Evolutionary conservation across 306 rosid species (phyloP), one percentile per base, ranked within the genome.

Genomic region (Sicyos baderoa): DNA sequence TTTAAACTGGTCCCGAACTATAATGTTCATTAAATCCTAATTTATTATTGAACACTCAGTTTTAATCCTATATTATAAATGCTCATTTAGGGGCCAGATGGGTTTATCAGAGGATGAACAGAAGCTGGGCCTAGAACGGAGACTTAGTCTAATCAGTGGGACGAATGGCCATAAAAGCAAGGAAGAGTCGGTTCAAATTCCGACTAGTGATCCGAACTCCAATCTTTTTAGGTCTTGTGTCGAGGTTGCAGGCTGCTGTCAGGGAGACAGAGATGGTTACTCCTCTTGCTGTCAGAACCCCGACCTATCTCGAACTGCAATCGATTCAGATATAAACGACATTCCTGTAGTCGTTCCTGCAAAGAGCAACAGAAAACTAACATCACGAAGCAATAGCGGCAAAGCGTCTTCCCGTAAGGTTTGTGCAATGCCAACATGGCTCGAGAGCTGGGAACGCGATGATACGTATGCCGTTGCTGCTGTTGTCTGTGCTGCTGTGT

Each of bases 401-500:
- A 89, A 86, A 82, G 86, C 81, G 77, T 76, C 82, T 27, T 74
- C 79, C 0, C 81, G 82, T 59, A 89, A 79, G 76, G 85, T 79
- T 66, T 80, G 81, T 62, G 73, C 93, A 1, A 66, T 80, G 89
- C 92, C 96, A 14, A 73, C 91, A 12, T 89, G 95, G 93, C 80
- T 87, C 9, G 91, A 89, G 64, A 80, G 86, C 77, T 92, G 98
- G 98, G 96, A 92, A 74, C 84, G 78, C 9, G 98, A 92, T 76
- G 98, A 92, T 79, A 86, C 95, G 2, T 83, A 84, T 32, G 97
- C 97, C 1, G 93, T 85, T 61, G 79, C 88, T 44, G 91, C 96
- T 37, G 92, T 92, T 63, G 79, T 77, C 35, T 92, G 95, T 76
- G 97, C 97, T 53, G 95, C 87, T 18, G 86, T 79, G 15, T 89